Evolutionary conservation across 176 grass and related monocot species (phyloP).

Genomic region (Cenchrus fungigraminus): DNA sequence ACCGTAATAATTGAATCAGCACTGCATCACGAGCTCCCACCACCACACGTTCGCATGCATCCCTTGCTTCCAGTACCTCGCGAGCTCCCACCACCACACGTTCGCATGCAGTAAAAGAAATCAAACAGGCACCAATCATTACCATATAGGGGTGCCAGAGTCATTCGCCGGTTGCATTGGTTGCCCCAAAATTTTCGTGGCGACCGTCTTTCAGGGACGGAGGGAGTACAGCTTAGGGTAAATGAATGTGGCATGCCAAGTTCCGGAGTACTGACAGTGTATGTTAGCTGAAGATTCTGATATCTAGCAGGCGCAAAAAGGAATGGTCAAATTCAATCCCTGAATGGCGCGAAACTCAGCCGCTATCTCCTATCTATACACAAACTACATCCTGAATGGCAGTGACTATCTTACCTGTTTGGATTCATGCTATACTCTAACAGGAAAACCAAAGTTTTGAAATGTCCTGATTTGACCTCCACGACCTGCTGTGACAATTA

Average conservation of each 20-base stretch:
- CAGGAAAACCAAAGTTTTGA: conserved; percentile 95
- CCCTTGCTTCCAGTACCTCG: too few relatives aligned
- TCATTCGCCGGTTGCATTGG: too few relatives aligned
- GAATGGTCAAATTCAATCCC: conserved; percentile 44
- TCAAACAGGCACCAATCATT: too few relatives aligned
- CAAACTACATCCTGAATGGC: conserved; percentile 46
- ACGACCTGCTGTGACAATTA: conserved; percentile 76
- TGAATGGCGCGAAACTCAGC: conserved; percentile 30
- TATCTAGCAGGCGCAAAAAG: conserved; percentile 40
- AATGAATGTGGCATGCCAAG: conserved; percentile 49
- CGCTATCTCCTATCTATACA: conserved; percentile 64
- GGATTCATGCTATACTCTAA: conserved; percentile 62
- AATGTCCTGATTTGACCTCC: conserved; percentile 89
- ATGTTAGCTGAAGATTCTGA: conserved; percentile 51
- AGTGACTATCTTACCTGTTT: conserved; percentile 27
- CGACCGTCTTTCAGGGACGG: conserved; percentile 48
- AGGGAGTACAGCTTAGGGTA: conserved; percentile 58
- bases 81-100: too few relatives aligned
- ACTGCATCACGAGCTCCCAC: too few relatives aligned
- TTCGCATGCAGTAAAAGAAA: too few relatives aligned
- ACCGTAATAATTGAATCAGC: too few relatives aligned
- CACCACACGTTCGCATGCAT: too few relatives aligned
- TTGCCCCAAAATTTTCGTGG: too few relatives aligned
- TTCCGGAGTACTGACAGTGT: conserved; percentile 39
- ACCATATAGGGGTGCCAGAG: too few relatives aligned